Evolutionary conservation across 1,284 basidiomycete species (phyloP).

Genomic region (Vanrija sp.): DNA sequence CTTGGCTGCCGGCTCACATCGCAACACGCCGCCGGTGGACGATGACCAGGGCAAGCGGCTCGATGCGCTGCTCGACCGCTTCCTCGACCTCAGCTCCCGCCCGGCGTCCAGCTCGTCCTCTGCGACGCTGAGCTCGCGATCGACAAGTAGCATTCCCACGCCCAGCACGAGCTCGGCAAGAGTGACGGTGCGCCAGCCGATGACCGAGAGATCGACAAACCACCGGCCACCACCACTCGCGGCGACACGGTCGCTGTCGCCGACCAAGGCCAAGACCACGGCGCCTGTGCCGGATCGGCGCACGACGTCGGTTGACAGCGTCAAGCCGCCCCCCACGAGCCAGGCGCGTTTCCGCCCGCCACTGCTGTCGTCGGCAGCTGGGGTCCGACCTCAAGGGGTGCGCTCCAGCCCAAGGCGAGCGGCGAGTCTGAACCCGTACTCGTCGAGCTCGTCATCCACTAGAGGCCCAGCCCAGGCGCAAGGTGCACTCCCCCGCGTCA

Average conservation of each 20-base stretch:
- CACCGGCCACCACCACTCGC: background rate
- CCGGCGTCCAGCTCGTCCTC: background rate
- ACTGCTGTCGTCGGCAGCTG: background rate
- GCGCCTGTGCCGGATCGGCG: background rate
- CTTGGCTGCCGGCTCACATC: background rate
- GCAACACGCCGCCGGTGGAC: background rate
- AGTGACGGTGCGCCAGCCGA: background rate
- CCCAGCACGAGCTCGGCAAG: background rate
- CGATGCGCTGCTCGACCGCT: slow-evolving; percentile 14
- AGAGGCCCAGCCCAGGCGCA: too few species aligned
- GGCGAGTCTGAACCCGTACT: background rate
- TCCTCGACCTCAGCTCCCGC: slow-evolving; percentile 3
- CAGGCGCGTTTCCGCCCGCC: background rate
- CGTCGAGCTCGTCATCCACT: too few species aligned
- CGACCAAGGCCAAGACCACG: background rate
- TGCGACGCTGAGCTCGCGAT: background rate
- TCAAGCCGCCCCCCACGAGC: background rate
- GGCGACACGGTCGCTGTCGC: slow-evolving; percentile 2
- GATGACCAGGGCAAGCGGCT: slow-evolving; percentile 1
- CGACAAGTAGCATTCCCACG: background rate
- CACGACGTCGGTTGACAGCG: background rate
- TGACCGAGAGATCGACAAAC: background rate
- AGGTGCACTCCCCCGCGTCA: too few species aligned
- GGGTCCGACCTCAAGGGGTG: background rate
- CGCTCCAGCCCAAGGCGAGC: slow-evolving; percentile 10